Conservation (phyloP, 345 rosid genomes). For the Rhizophora mangle region DNA sequence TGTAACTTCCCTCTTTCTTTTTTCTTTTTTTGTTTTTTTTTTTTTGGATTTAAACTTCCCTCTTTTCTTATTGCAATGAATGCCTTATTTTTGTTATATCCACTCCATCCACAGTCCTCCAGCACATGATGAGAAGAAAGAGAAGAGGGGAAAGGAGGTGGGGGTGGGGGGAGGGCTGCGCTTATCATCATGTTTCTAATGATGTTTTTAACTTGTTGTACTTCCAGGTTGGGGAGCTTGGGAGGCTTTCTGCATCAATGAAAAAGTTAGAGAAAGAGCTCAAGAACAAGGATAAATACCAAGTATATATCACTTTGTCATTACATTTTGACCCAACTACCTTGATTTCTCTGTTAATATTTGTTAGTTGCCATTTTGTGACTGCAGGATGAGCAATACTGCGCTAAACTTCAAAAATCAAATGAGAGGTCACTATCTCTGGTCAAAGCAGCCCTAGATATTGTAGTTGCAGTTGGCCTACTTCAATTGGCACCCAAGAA, state of each 20-base stretch:
- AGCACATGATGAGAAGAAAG: too few relatives aligned
- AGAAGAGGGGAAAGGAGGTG: too few relatives aligned
- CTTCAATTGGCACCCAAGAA: conserved; percentile 87
- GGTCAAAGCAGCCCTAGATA: conserved; percentile 77
- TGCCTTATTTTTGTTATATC: background rate
- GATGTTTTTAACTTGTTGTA: background rate
- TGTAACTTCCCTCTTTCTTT: conserved; percentile 1
- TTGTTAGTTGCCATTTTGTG: background rate
- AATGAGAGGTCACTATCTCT: conserved; percentile 80
- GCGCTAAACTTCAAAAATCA: conserved; percentile 70
- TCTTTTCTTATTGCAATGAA: background rate
- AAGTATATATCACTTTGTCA: conserved; percentile 34
- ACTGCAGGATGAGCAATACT: conserved; percentile 64
- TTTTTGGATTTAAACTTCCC: background rate
- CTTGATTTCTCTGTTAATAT: background rate
- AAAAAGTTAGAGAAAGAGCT: conserved; percentile 77
- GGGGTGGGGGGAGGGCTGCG: too few relatives aligned
- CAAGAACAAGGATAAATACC: conserved; percentile 57
- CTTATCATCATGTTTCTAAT: background rate
- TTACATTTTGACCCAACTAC: background rate
- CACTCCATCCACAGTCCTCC: too few relatives aligned
- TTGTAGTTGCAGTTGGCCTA: conserved; percentile 80
- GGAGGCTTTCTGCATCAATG: conserved; percentile 73
- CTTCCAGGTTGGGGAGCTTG: conserved; percentile 72
- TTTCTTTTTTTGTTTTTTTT: too few relatives aligned